These are phyloP conservation scores for Elsinoe necatrix DNA, from an alignment of 2,329 filamentous ascomycete genomes.

Conservation along the genomic window DNA sequence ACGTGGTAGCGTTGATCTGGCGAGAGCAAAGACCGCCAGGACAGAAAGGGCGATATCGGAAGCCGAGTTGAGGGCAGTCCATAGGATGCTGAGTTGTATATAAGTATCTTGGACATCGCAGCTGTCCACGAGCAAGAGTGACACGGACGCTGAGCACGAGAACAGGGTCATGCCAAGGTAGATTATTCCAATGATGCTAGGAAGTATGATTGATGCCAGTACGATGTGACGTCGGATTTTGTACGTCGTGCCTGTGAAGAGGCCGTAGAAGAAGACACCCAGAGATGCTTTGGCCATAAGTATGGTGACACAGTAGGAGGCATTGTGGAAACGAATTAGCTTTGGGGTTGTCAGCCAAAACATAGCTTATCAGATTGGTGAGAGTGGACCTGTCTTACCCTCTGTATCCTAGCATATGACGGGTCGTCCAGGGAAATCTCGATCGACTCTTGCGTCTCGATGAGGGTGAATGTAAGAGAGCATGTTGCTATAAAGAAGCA, in stretches of 20 bases:
- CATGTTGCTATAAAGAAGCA: constrained; percentile 2
- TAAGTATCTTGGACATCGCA: constrained; percentile 1
- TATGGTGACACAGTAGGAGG: constrained; percentile 1
- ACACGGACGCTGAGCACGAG: not conserved
- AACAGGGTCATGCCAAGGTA: constrained; percentile 2
- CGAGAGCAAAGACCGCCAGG: not conserved
- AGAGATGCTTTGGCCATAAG: constrained; percentile 3
- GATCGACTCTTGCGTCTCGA: constrained; percentile 1
- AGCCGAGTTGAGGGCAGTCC: constrained; percentile 9
- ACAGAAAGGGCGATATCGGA: not conserved
- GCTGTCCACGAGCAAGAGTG: constrained; percentile 3
- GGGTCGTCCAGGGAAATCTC: not conserved
- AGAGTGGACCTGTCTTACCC: constrained; percentile 13
- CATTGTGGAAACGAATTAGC: not conserved
- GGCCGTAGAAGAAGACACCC: not conserved
- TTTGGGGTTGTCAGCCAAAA: not conserved
- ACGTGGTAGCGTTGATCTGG: not conserved
- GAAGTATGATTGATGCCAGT: not conserved
- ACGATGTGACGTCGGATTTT: not conserved
- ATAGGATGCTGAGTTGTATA: constrained; percentile 24
- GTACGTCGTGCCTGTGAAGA: not conserved
- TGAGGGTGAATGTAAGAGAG: not conserved
- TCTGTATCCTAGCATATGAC: not conserved
- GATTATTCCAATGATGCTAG: not conserved
- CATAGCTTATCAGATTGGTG: not conserved